These are phyloP conservation scores for Monoraphidium neglectum DNA, from an alignment of 139 green algal species.

Conservation along the genomic window DNA sequence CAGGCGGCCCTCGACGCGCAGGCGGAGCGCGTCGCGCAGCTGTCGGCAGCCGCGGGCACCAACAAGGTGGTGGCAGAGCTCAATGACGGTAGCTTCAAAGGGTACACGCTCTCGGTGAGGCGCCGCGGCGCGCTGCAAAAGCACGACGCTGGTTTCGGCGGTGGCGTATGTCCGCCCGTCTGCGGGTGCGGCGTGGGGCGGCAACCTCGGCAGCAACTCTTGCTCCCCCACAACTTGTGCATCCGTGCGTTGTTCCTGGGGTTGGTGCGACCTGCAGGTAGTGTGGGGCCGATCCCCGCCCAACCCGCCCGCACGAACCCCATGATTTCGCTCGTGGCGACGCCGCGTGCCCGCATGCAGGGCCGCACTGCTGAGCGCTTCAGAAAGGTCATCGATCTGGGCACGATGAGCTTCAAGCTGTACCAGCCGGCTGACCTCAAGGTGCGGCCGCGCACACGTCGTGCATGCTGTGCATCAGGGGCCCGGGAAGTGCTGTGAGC, in stretches of 20 bases:
- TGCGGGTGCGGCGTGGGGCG: too few relatives aligned
- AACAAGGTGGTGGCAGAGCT: conserved; percentile 6
- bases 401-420: conserved; percentile 20
- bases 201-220: too few relatives aligned
- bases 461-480: too few relatives aligned
- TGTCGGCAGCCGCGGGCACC: conserved; percentile 17
- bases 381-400: conserved; percentile 25
- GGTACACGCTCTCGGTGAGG: conserved; percentile 18
- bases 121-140: neutral
- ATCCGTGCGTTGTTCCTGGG: neutral
- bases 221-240: neutral
- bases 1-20: too few relatives aligned
- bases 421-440: conserved; percentile 23
- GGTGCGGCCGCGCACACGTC: too few relatives aligned
- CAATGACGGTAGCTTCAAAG: conserved; percentile 24
- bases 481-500: neutral
- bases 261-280: neutral
- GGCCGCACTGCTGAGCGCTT: conserved; percentile 20
- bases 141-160: neutral
- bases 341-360: conserved; percentile 1
- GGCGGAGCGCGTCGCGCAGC: neutral
- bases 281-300: neutral
- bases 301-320: neutral
- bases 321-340: neutral
- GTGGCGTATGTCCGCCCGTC: too few relatives aligned